phyloP scores from a whole-genome alignment of 768 basidiomycete species.

The Phanerochaete sordida region DNA sequence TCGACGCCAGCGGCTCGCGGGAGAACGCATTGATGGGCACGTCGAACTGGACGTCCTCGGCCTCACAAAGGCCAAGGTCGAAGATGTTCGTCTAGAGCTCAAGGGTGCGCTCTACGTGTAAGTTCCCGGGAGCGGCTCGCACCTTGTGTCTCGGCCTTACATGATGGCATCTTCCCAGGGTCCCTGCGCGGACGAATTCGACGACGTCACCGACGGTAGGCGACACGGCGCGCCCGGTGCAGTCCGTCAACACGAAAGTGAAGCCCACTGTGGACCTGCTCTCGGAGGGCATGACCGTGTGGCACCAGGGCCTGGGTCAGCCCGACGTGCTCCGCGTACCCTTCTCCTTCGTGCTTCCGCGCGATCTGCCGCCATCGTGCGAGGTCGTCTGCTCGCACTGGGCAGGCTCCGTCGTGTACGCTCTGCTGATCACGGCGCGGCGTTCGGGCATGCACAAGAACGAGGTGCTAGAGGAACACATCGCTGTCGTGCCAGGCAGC shows the following conservation, averaged over 20 bases:
- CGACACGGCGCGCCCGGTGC: background rate
- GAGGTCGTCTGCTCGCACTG: background rate
- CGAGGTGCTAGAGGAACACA: background rate
- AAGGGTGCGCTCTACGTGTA: slow-evolving; percentile 15
- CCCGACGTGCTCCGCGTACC: background rate
- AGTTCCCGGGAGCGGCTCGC: background rate
- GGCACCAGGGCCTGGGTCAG: background rate
- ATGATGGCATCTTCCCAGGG: background rate
- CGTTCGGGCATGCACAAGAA: background rate
- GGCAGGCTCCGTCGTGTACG: background rate
- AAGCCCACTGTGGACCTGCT: background rate
- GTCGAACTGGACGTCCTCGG: slow-evolving; percentile 48
- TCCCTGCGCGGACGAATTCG: background rate
- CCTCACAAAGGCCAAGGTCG: slow-evolving; percentile 72
- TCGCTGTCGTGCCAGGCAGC: background rate
- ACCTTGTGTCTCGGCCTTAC: background rate
- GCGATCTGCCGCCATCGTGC: background rate
- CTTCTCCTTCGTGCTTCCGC: background rate
- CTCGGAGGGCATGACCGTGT: background rate
- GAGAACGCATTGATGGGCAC: background rate
- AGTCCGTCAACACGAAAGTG: background rate
- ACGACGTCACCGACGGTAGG: background rate
- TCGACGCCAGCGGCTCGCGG: background rate
- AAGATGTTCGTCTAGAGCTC: slow-evolving; percentile 54
- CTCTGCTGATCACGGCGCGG: background rate